Percentiles rank a stretch among this genome's conserved stretches.
These are phyloP conservation scores for Umbilicus rupestris DNA, from an alignment of 164 flowering plant species.

Conservation along the genomic window DNA sequence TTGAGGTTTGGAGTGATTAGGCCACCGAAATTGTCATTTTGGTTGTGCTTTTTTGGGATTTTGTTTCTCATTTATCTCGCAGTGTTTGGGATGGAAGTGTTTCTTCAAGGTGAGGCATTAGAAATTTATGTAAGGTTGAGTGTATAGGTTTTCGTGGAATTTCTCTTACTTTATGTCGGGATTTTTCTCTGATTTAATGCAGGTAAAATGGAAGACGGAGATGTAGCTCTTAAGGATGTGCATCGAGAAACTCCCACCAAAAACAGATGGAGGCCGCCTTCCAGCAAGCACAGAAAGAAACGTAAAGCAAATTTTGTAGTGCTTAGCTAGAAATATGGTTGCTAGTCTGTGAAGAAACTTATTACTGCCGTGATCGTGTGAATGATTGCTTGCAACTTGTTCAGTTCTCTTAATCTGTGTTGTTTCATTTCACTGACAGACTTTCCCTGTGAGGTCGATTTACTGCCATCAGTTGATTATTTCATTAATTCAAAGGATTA, in stretches of 20 bases:
- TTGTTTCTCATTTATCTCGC: conserved; percentile 28
- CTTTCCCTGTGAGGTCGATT: conserved; percentile 59
- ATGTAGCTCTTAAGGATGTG: conserved; percentile 8
- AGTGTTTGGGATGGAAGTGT: conserved; percentile 31
- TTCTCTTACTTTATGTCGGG: background rate
- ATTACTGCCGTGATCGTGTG: background rate
- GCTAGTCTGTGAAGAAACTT: background rate
- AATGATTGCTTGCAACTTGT: background rate
- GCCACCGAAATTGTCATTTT: conserved; percentile 29
- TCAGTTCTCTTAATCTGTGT: background rate
- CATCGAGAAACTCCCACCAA: conserved; percentile 2
- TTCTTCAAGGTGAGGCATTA: conserved; percentile 46
- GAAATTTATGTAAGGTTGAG: background rate
- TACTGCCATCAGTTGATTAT: conserved; percentile 40
- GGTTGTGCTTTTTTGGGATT: conserved; percentile 31
- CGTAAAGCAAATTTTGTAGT: conserved; percentile 37
- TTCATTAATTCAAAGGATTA: conserved; percentile 49
- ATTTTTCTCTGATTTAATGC: background rate
- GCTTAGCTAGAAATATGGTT: background rate
- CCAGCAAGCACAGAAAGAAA: conserved; percentile 34
- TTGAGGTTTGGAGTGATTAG: conserved; percentile 38
- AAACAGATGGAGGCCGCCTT: conserved; percentile 13
- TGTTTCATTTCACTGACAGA: conserved; percentile 30
- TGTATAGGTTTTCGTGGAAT: background rate
- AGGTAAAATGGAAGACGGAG: background rate